Base-by-base conservation (phyloP, 2,329 filamentous ascomycete genomes). In the Ascochyta lentis region DNA sequence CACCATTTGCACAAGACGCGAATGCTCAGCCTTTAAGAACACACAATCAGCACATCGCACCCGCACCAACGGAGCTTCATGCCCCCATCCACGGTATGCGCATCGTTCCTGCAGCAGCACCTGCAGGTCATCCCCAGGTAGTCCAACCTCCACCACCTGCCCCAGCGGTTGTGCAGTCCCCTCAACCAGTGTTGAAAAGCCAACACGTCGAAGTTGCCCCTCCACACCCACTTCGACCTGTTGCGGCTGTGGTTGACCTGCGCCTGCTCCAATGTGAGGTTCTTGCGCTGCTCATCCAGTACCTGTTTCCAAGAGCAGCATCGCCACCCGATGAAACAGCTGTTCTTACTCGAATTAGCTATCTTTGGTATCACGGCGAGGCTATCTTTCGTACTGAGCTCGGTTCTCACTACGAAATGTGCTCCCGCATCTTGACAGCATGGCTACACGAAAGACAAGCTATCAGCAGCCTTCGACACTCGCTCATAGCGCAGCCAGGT, bases 401-500 rank as follows among this genome's bases (percentile, higher is more conserved):
- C 13, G 57, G 65, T 13, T 55, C 55, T 3, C 62, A 69, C 27
- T 73, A 62, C 52, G 71, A 73, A 3, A 48, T 68, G 19, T 64
- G 70, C 2, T 59, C 63, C 16, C 67, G 66, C 13, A 61, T 73
- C n/a, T 47, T 75, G n/a, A 54, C 56, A 1, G 59, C 69, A 1
- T 75, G 72, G 72, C 63, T 73, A 7, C 60, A 65, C 26, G 71
- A 74, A 43, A 64, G 72, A 8, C 63, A 66, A 23, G 70, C 68
- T 10, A 72, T 75, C 13, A 58, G 54, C 26, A 63, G 64, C 19
- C 59, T 74, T 1, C 63, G 63, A 2, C 65, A 68, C 44, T 56
- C 62, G 2, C 54, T 74, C 41, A 55, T 65, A 0, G 49, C 58
- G 4, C 61, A 64, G 15, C 69, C 72, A 4, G 68, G 69, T 9